A percentile compares a stretch with the other conserved stretches of the same genome.
phyloP scores from a whole-genome alignment of 768 basidiomycete species.

The Pleurotus djamor region DNA sequence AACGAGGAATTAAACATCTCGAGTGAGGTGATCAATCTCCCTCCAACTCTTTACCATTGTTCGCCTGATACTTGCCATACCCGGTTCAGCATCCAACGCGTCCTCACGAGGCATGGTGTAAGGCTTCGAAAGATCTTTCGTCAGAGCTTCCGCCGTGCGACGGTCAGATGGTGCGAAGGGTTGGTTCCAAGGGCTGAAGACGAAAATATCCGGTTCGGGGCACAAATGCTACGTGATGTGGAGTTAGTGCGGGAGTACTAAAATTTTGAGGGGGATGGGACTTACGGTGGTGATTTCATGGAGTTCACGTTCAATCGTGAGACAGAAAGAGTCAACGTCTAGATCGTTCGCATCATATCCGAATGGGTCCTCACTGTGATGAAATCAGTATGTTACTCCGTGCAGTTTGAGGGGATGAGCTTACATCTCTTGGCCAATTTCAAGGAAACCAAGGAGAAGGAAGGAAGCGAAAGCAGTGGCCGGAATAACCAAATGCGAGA shows the following conservation, averaged over 20 bases:
- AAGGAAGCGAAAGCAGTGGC: constrained; percentile 63
- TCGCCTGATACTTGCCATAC: constrained; percentile 33
- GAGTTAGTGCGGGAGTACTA: constrained; percentile 3
- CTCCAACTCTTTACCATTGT: constrained; percentile 41
- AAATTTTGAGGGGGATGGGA: constrained; percentile 10
- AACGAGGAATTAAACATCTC: not conserved
- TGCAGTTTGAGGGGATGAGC: constrained; percentile 7
- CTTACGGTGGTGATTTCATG: constrained; percentile 71
- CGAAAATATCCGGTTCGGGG: constrained; percentile 47
- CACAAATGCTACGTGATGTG: constrained; percentile 45
- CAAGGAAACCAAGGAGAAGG: constrained; percentile 64
- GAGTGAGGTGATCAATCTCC: constrained; percentile 32
- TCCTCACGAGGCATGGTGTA: constrained; percentile 29
- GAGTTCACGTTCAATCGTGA: constrained; percentile 63
- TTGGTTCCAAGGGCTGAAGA: constrained; percentile 61
- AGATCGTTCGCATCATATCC: constrained; percentile 65
- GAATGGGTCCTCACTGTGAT: constrained; percentile 60
- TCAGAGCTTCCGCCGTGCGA: constrained; percentile 54
- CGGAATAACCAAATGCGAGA: constrained; percentile 55
- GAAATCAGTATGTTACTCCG: not conserved
- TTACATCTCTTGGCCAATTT: constrained; percentile 67
- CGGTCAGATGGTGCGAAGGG: constrained; percentile 68
- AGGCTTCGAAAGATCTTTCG: constrained; percentile 27
- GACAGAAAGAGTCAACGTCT: constrained; percentile 70
- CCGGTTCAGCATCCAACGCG: constrained; percentile 21